Percentiles rank a stretch among this genome's conserved stretches.
phyloP scores from a whole-genome alignment of 139 green algal species.

The Limnomonas spitsbergensis region DNA sequence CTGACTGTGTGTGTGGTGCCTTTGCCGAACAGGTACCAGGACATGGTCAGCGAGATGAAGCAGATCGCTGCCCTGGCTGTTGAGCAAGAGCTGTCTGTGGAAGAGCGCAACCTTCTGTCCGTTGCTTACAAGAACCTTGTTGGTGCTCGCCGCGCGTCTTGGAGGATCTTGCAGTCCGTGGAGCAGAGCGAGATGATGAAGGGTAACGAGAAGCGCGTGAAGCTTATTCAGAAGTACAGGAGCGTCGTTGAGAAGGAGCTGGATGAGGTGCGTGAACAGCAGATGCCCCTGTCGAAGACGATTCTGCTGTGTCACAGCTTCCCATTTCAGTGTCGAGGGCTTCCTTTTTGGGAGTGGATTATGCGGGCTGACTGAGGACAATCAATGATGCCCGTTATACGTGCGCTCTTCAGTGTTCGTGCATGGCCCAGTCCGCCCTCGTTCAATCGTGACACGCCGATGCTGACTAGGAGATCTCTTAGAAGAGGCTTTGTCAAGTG shows the following conservation, averaged over 20 bases:
- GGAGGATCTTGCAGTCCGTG: slow-evolving; percentile 94
- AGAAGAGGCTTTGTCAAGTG: too few species aligned
- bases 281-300: neutral
- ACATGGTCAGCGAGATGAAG: slow-evolving; percentile 89
- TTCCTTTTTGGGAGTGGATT: too few species aligned
- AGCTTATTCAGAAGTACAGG: slow-evolving; percentile 64
- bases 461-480: too few species aligned
- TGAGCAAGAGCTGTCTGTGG: slow-evolving; percentile 92
- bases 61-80: slow-evolving; percentile 81
- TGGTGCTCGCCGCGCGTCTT: slow-evolving; percentile 87
- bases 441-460: too few species aligned
- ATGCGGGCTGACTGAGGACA: too few species aligned
- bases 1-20: neutral
- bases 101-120: slow-evolving; percentile 88
- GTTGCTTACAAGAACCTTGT: slow-evolving; percentile 98
- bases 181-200: slow-evolving; percentile 96
- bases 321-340: too few species aligned
- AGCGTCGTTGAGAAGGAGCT: slow-evolving; percentile 86
- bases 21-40: slow-evolving; percentile 18
- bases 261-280: slow-evolving; percentile 51
- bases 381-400: too few species aligned
- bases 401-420: too few species aligned
- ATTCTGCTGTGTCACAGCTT: neutral
- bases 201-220: slow-evolving; percentile 88
- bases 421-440: too few species aligned